Base-by-base conservation (phyloP, 441 rosid genomes). In the Pelargonium fulgidum region DNA sequence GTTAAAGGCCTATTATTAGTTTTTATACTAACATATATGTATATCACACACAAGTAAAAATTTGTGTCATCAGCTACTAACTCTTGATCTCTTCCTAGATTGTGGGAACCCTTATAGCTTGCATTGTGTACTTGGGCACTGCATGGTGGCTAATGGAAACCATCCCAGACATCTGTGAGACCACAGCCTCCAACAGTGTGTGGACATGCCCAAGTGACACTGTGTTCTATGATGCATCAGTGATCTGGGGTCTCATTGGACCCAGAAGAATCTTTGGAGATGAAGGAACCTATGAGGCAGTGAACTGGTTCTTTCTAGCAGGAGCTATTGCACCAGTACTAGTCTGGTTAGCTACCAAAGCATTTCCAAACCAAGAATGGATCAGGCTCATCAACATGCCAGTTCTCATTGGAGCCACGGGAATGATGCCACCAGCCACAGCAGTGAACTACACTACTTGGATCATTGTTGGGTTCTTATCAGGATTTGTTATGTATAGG, bases 161-260 rank as follows among this genome's bases (percentile, higher is more conserved):
- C 17, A 79, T 90, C 41, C 68, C 78, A 9, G 81, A 87, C 81
- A 90, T 90, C 79, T 92, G 93, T 75, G 88, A 84, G 65, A 87
- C 85, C 20, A 82, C 86, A 29, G 81, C 85, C 69, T 86, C 90
- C 52, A 50, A 50, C 17, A 50, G 58, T n/a, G 89, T 93, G 0
- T 92, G 98, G 95, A 90, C 95, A 72, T 92, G 98, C 77, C 93
- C 96, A 0, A 64, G 81, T 47, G 95, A 88, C 70, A 73, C 87
- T 48, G 95, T 92, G 72, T 88, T 92, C 88, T 92, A 87, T 59
- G 94, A 88, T 75, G 96, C 98, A 36, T 86, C 93, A 0, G 89
- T 87, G 45, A 92, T 92, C 67, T 90, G 96, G 96, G 96, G 98
- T 68, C 65, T 92, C 73, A 91, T 83, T 1, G 94, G 94, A 67